A percentile compares a stretch with the other conserved stretches of the same genome.
Evolutionary conservation across 2,329 filamentous ascomycete genomes (phyloP).

Genomic region (Cyphellophora europaea): DNA sequence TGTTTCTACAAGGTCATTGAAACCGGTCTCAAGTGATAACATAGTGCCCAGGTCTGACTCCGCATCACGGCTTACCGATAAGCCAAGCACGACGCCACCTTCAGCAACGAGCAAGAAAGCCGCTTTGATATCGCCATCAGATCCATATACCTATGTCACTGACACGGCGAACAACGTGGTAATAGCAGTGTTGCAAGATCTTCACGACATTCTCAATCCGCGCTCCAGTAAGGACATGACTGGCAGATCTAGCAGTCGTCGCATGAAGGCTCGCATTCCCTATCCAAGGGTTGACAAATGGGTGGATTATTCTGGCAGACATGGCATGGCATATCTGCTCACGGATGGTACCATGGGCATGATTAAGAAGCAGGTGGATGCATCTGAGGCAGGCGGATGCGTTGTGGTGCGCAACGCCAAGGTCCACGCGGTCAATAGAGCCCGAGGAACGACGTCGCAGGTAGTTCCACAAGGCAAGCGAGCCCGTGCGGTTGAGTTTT

Average conservation of each 20-base stretch:
- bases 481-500: constrained; percentile 34
- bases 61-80: too few relatives aligned
- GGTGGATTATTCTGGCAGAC: constrained; percentile 44
- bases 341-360: constrained; percentile 42
- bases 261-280: constrained; percentile 11
- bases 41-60: too few relatives aligned
- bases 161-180: background rate
- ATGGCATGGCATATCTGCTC: constrained; percentile 43
- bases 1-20: too few relatives aligned
- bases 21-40: too few relatives aligned
- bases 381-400: constrained; percentile 33
- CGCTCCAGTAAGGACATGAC: background rate
- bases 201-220: background rate
- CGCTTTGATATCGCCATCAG: background rate
- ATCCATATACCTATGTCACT: background rate
- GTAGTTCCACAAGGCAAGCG: constrained; percentile 28
- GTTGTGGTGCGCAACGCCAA: constrained; percentile 38
- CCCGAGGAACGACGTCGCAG: constrained; percentile 32
- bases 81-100: too few relatives aligned
- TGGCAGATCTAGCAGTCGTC: background rate
- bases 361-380: constrained; percentile 33
- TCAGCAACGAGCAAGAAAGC: background rate
- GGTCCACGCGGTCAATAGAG: constrained; percentile 35
- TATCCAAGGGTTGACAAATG: constrained; percentile 42
- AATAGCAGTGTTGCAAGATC: background rate